phyloP scores from a whole-genome alignment of 2,329 filamentous ascomycete genomes.

The Penicillium sclerotiorum region DNA sequence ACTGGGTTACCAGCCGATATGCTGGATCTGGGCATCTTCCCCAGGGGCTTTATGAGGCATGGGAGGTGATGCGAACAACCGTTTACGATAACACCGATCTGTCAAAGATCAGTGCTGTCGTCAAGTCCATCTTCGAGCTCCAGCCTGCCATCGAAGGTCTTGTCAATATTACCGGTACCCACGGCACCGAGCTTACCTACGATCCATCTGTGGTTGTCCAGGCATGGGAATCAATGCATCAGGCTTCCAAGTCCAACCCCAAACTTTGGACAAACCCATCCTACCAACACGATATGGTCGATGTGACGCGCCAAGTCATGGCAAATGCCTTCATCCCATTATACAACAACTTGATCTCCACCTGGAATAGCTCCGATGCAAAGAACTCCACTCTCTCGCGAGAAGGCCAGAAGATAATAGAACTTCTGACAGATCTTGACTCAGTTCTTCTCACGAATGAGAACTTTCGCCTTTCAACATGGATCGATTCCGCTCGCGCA shows the following conservation, averaged over 20 bases:
- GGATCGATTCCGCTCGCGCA: constrained; percentile 45
- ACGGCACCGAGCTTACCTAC: constrained; percentile 46
- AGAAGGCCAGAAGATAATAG: constrained; percentile 34
- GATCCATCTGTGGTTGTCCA: constrained; percentile 40
- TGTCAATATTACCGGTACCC: constrained; percentile 37
- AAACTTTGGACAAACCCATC: constrained; percentile 46
- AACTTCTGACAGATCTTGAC: constrained; percentile 45
- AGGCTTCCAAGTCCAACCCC: constrained; percentile 35
- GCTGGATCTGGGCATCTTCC: constrained; percentile 28
- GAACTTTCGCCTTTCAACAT: constrained; percentile 47
- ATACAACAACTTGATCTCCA: constrained; percentile 41
- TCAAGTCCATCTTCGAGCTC: constrained; percentile 52
- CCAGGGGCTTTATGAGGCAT: constrained; percentile 45
- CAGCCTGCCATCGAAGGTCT: constrained; percentile 48
- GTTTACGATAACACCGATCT: constrained; percentile 56
- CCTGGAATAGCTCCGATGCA: constrained; percentile 33
- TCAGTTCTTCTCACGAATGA: constrained; percentile 45
- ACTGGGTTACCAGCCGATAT: constrained; percentile 52
- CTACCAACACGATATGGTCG: constrained; percentile 53
- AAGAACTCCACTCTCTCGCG: constrained; percentile 23
- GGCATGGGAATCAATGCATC: constrained; percentile 46
- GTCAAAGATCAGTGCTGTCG: constrained; percentile 40
- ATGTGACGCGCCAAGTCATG: constrained; percentile 54
- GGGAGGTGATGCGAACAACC: constrained; percentile 49
- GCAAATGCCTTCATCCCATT: constrained; percentile 49